Conservation (phyloP, 1,284 basidiomycete genomes). For the Acaromyces ingoldii region DNA sequence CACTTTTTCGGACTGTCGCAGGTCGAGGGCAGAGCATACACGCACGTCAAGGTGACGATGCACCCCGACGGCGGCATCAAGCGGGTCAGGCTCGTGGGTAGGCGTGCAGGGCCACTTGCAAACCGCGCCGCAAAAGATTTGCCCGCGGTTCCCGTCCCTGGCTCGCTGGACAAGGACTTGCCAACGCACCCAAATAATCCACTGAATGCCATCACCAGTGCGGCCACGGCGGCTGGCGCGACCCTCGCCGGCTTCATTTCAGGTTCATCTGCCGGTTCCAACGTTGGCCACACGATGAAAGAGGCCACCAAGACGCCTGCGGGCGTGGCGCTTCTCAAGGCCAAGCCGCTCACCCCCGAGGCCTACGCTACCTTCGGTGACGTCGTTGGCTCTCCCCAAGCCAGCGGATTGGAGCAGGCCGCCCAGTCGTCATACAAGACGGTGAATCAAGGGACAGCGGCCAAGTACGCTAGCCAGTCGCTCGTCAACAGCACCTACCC, state of each 20-base stretch:
- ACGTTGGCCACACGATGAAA: too few species aligned
- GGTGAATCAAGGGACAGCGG: conserved; percentile 45
- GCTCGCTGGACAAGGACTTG: conserved; percentile 18
- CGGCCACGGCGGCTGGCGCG: conserved; percentile 20
- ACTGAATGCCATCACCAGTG: neutral
- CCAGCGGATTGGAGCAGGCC: conserved; percentile 1
- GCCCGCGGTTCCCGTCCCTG: conserved; percentile 28
- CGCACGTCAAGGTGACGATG: conserved; percentile 82
- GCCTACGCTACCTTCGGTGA: conserved; percentile 33
- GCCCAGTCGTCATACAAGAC: conserved; percentile 17
- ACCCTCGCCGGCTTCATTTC: conserved; percentile 9
- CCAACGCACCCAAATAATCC: conserved; percentile 6
- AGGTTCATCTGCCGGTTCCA: too few species aligned
- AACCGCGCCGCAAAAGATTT: conserved; percentile 13
- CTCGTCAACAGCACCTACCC: conserved; percentile 27
- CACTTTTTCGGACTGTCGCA: conserved; percentile 80
- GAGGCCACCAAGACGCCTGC: too few species aligned
- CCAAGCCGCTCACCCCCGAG: conserved; percentile 18
- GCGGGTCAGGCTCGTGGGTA: conserved; percentile 76
- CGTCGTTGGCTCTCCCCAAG: conserved; percentile 30
- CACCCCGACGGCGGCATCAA: conserved; percentile 95
- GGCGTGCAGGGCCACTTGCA: conserved; percentile 53
- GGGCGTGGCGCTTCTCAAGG: neutral
- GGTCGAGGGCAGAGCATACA: conserved; percentile 58
- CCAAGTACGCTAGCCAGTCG: conserved; percentile 32